Evolutionary conservation across 225 moss, liverwort and hornwort genomes (phyloP), one percentile per base, ranked within the genome.

Genomic region (Bryoerythrophyllum caledonicum): DNA sequence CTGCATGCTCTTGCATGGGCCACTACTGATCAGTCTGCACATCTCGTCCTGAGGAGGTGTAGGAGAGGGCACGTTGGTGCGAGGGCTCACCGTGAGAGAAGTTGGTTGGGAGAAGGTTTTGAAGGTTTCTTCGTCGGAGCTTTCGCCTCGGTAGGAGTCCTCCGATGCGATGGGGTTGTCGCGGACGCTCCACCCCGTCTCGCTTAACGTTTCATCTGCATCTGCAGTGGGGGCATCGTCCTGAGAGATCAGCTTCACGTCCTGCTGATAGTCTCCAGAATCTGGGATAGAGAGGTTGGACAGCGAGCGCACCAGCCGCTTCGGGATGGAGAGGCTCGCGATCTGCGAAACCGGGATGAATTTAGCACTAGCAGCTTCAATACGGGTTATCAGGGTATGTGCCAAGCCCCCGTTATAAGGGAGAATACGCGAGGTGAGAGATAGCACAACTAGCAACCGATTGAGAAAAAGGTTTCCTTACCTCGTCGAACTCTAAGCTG

Each of bases 91-190:
- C 51, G 74, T 72, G 62, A 74, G 73, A 27, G 44, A n/a, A 10
- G 16, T 17, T 19, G 63, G 52, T 38, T 66, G 56, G 32, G 80
- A 40, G 73, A 74, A 85, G 13, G 48, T 19, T 3, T 15, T 49
- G 19, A 49, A 17, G 16, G 48, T 19, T 26, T 88, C 92, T 17
- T 86, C 91, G 19, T 88, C 90, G 9, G 88, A 88, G 62, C 85
- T 86, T 16, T 90, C 95, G 6, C 76, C 74, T 68, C 62, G 61
- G 53, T 80, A 78, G 1, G 93, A 93, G 24, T 90, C 90, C 57
- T 93, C 99, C 1, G 91, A 90, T 28, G 94, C 96, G 5, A 99
- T 95, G 3, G 99, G 95, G 26, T 95, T 99, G 63, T 95, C 90
- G 30, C 88, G 91, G 28, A 99, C 91, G 57, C 93, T 99, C 99